These are phyloP conservation scores for Phytophthora quininea DNA, from an alignment of 352 stramenopile genomes.

Conservation along the genomic window DNA sequence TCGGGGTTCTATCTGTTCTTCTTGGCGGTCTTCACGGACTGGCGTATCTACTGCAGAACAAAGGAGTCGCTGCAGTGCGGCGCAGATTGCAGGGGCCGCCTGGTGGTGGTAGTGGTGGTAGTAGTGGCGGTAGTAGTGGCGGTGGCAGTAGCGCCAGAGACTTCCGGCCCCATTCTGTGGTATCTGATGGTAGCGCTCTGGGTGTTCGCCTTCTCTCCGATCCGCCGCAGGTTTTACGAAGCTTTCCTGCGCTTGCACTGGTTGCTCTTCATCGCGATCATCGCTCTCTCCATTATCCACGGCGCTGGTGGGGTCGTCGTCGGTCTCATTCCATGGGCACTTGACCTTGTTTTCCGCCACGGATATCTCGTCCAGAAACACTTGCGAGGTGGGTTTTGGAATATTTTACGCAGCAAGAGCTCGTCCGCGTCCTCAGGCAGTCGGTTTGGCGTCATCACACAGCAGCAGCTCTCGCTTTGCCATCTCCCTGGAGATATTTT, in stretches of 20 bases:
- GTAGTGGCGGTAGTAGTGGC: neutral
- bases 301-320: slow-evolving; percentile 34
- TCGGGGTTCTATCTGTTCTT: slow-evolving; percentile 33
- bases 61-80: slow-evolving; percentile 1
- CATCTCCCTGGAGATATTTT: neutral
- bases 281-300: slow-evolving; percentile 45
- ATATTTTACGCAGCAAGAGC: neutral
- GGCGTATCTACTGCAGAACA: slow-evolving; percentile 33
- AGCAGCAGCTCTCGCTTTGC: neutral
- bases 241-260: slow-evolving; percentile 52
- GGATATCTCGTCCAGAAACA: slow-evolving; percentile 21
- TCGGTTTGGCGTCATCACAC: neutral
- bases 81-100: neutral
- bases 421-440: neutral
- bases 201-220: slow-evolving; percentile 28
- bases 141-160: neutral
- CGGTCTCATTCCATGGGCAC: slow-evolving; percentile 30
- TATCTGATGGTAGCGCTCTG: slow-evolving; percentile 31
- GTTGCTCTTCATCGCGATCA: slow-evolving; percentile 46
- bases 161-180: slow-evolving; percentile 28
- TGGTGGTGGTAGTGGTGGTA: neutral
- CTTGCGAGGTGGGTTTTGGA: slow-evolving; percentile 18
- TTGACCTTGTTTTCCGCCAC: slow-evolving; percentile 48
- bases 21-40: slow-evolving; percentile 39
- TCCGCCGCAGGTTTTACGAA: slow-evolving; percentile 53